Evolutionary conservation across 768 basidiomycete species (phyloP).

Genomic region (Lentinula detonsa): DNA sequence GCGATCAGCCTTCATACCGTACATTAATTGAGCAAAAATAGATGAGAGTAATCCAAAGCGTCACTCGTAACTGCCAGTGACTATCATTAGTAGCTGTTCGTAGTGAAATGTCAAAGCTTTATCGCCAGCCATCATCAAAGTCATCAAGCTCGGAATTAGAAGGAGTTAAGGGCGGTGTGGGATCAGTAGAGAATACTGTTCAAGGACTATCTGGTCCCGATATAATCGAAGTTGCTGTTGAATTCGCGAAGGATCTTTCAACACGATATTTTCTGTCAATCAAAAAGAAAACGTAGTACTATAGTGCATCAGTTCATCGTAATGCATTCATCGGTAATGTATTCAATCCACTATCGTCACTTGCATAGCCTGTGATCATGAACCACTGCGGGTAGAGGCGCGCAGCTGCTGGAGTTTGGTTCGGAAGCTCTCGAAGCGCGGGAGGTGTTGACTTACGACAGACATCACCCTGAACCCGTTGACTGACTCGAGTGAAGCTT

Average conservation of each 20-base stretch:
- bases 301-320: neutral
- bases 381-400: neutral
- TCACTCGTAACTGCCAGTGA: no score
- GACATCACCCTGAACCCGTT: neutral
- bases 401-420: neutral
- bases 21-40: neutral
- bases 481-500: neutral
- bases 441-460: neutral
- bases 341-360: neutral
- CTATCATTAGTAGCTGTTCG: no score
- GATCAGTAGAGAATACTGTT: neutral
- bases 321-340: no score
- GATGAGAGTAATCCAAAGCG: neutral
- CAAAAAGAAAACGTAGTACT: neutral
- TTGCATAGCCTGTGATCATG: neutral
- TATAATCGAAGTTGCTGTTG: neutral
- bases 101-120: no score
- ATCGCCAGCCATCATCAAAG: neutral
- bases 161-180: neutral
- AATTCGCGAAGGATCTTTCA: neutral
- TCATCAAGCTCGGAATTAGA: neutral
- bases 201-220: neutral
- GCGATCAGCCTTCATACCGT: neutral
- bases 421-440: neutral
- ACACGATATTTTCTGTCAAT: slow-evolving; percentile 5